Conservation (phyloP, 306 rosid genomes). For the Fragaria ananassa region DNA sequence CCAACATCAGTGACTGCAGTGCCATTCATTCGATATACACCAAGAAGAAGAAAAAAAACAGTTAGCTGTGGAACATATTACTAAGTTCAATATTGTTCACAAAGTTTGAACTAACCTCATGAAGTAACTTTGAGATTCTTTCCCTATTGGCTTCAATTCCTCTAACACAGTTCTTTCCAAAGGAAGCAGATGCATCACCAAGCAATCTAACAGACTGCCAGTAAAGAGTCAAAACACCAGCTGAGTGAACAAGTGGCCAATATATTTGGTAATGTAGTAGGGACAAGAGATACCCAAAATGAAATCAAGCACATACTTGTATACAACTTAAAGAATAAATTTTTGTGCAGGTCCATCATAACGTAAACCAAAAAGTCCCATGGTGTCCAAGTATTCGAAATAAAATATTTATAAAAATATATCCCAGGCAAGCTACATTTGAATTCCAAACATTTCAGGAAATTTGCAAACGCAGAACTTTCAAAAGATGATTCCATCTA, state of each 20-base stretch:
- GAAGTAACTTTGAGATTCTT: conserved; percentile 88
- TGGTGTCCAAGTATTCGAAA: not conserved
- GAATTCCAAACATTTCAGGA: not conserved
- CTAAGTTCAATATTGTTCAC: conserved; percentile 10
- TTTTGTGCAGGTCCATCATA: not conserved
- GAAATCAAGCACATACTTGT: conserved; percentile 15
- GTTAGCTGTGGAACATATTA: conserved; percentile 32
- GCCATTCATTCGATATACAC: conserved; percentile 29
- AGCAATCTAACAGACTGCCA: conserved; percentile 86
- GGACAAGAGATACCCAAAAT: conserved; percentile 8
- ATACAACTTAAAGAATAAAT: not conserved
- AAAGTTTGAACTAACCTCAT: conserved; percentile 60
- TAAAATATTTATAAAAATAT: not conserved
- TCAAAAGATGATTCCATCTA: not conserved
- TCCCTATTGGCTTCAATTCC: conserved; percentile 92
- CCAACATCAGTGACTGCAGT: conserved; percentile 93
- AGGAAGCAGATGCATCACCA: conserved; percentile 93
- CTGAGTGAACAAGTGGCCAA: not conserved
- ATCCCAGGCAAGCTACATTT: not conserved
- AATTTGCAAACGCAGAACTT: not conserved
- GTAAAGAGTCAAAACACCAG: conserved; percentile 14
- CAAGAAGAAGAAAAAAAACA: not conserved
- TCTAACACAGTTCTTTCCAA: conserved; percentile 92
- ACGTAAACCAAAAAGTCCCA: not conserved
- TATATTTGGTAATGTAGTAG: not conserved